phyloP scores from a whole-genome alignment of 2,329 filamentous ascomycete genomes.

The Lasiodiplodia sp. region DNA sequence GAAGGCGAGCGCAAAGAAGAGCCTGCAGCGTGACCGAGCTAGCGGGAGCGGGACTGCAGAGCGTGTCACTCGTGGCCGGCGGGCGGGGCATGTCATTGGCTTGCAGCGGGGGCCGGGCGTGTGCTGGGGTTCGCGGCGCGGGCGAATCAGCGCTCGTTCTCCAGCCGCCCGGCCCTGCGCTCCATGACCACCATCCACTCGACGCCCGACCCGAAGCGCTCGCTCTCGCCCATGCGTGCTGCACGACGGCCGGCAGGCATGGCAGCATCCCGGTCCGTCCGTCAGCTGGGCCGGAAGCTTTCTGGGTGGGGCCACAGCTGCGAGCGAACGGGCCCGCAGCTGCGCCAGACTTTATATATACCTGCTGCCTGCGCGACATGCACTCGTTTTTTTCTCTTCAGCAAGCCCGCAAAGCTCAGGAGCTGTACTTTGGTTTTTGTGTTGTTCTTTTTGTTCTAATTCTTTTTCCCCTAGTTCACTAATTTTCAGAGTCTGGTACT shows the following conservation, averaged over 20 bases:
- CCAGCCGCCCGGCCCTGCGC: slow-evolving; percentile 23
- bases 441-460: slow-evolving; percentile 47
- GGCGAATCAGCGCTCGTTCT: slow-evolving; percentile 22
- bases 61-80: slow-evolving; percentile 22
- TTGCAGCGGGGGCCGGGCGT: slow-evolving; percentile 1
- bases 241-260: slow-evolving; percentile 25
- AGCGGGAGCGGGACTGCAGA: slow-evolving; percentile 29
- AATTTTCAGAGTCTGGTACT: slow-evolving; percentile 34
- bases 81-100: slow-evolving; percentile 13
- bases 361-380: slow-evolving; percentile 19
- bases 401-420: slow-evolving; percentile 59
- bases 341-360: slow-evolving; percentile 25
- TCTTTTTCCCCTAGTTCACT: slow-evolving; percentile 24
- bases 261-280: slow-evolving; percentile 27
- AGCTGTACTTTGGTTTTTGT: slow-evolving; percentile 55
- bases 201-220: slow-evolving; percentile 30
- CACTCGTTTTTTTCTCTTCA: slow-evolving; percentile 49
- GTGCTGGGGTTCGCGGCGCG: background rate
- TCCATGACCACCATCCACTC: slow-evolving; percentile 25
- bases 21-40: slow-evolving; percentile 26
- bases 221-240: slow-evolving; percentile 20
- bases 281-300: slow-evolving; percentile 26
- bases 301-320: slow-evolving; percentile 18
- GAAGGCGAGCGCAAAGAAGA: slow-evolving; percentile 12
- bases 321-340: slow-evolving; percentile 5